phyloP scores from a whole-genome alignment of 176 grass and related monocot genomes.

The Triticum dicoccoides region DNA sequence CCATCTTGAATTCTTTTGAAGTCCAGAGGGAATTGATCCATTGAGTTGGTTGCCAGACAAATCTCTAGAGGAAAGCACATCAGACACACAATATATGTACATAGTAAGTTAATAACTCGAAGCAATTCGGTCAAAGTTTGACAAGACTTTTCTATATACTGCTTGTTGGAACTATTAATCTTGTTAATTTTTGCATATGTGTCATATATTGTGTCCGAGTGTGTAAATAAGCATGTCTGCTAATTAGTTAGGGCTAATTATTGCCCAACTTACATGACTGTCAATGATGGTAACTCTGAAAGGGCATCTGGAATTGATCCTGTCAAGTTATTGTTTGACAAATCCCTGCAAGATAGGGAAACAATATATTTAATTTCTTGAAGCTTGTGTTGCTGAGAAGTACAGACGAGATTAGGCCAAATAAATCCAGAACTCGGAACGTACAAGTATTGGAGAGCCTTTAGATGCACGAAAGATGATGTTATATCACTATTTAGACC shows the following conservation, averaged over 20 bases:
- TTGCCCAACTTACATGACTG: background rate
- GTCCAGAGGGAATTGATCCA: background rate
- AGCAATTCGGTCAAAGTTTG: background rate
- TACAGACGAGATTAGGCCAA: no score
- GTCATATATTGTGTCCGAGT: background rate
- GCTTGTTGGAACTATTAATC: background rate
- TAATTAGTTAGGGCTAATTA: background rate
- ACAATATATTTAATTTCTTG: background rate
- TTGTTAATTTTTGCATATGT: background rate
- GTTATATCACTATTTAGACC: background rate
- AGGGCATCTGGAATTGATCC: background rate
- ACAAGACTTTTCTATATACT: no score
- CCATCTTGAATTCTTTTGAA: background rate
- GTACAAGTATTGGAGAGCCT: background rate
- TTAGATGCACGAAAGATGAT: background rate
- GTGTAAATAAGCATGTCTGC: background rate
- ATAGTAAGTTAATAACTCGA: background rate
- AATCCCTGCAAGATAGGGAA: background rate
- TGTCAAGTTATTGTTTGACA: background rate
- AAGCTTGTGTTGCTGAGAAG: no score
- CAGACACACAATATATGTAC: background rate
- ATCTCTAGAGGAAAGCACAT: background rate
- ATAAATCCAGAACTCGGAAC: background rate
- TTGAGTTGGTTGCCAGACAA: constrained; percentile 1
- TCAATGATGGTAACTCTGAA: background rate